Evolutionary conservation across 2,329 filamentous ascomycete species (phyloP), one percentile per base, ranked within the genome.

Genomic region (Blumeria graminis): DNA sequence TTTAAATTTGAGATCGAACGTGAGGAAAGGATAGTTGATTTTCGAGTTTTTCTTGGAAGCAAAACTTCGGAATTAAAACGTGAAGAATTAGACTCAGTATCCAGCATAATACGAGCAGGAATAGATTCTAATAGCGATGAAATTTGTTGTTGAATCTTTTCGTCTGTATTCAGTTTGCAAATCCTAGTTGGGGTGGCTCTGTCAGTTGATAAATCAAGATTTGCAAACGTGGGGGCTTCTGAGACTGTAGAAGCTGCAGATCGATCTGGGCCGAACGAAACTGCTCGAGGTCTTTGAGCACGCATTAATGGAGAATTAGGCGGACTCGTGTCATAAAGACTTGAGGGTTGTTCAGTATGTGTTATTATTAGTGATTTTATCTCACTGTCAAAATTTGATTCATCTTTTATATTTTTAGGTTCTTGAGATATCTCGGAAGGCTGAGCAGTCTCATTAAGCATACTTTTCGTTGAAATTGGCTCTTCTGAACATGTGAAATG

Each of bases 131-230:
- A 75, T 57, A 93, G 84, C 55, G 84, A 78, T 64, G 78, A 84
- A 53, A 94, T 89, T 65, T 89, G 86, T 60, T 81, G 78, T 61
- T 87, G 84, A 13, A 94, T 73, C 57, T 86, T 77, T 60, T 86
- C 81, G 60, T 83, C 79, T 0, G 61, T 58, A 14, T 50, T 57
- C 8, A 52, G 52, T 39, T 63, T 65, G 28, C 59, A 61, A 7
- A 64, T 62, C 39, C 61, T 63, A 8, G 59, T 57, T n/a, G 60
- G 41, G 3, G 60, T 45, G 8, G 58, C 57, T 13, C 22, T 38
- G 18, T n/a, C 32, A 7, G 60, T 39, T 18, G 58, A 60, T 9
- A 65, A 46, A 50, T 65, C 59, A 22, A 65, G 41, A 48, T 63
- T 62, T 8, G 58, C 58, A 46, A 65, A 58, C 9, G 60, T 35